Evolutionary conservation across 306 rosid genomes (phyloP).

Genomic region (Quillaja saponaria): DNA sequence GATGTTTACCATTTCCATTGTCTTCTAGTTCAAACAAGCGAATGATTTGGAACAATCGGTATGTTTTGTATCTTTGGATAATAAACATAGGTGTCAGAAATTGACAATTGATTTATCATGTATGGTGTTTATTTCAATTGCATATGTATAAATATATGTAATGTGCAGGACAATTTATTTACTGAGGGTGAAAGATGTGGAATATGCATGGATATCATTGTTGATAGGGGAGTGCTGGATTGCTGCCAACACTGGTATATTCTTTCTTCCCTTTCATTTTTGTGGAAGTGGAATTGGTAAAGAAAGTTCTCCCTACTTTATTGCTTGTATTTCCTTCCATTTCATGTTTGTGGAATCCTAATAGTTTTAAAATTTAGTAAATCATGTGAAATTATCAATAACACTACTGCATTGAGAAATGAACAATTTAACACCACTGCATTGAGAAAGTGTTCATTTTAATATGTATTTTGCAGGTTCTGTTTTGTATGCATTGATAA

Average conservation of each 20-base stretch:
- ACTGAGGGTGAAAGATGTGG: constrained; percentile 81
- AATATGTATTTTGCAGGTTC: constrained; percentile 61
- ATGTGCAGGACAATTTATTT: constrained; percentile 56
- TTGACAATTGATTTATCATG: constrained; percentile 7
- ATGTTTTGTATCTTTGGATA: not conserved
- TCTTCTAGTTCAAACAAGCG: too few relatives aligned
- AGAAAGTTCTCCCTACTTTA: too few relatives aligned
- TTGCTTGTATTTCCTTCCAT: not conserved
- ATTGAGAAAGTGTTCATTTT: too few relatives aligned
- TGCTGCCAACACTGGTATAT: constrained; percentile 96
- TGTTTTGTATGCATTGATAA: constrained; percentile 96
- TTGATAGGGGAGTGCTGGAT: constrained; percentile 93
- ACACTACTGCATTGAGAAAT: constrained; percentile 10
- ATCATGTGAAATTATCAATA: not conserved
- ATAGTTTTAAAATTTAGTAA: not conserved
- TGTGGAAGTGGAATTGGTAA: too few relatives aligned
- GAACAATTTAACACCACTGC: not conserved
- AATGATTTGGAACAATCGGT: not conserved
- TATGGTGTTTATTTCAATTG: constrained; percentile 6
- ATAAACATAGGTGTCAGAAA: not conserved
- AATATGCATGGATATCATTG: constrained; percentile 85
- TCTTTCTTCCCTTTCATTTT: constrained; percentile 13
- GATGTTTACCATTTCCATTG: too few relatives aligned
- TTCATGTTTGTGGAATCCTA: not conserved
- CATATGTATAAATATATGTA: constrained; percentile 13